Percentiles rank a stretch among this genome's conserved stretches.
These are phyloP conservation scores for Porcisia hertigi DNA, from an alignment of 208 protist species.

Conservation along the genomic window DNA sequence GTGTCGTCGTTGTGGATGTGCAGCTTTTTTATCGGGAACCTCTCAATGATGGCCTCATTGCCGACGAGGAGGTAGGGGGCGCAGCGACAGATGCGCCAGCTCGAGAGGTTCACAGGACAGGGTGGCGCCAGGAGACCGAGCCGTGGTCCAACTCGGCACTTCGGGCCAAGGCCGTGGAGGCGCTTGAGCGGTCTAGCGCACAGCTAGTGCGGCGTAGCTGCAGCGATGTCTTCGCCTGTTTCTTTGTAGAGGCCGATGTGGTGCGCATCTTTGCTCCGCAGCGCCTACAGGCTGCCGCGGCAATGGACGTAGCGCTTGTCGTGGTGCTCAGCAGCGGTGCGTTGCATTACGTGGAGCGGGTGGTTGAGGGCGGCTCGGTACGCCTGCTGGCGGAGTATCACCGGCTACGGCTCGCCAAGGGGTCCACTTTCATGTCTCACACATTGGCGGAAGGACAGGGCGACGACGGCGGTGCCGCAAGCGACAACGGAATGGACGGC, in stretches of 20 bases:
- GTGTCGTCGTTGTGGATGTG: slow-evolving; percentile 55
- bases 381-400: slow-evolving; percentile 53
- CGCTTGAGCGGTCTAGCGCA: slow-evolving; percentile 25
- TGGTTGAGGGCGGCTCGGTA: slow-evolving; percentile 54
- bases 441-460: background rate
- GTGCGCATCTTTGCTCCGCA: slow-evolving; percentile 61
- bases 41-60: background rate
- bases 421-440: slow-evolving; percentile 5
- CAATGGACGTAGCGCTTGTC: slow-evolving; percentile 65
- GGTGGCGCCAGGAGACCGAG: background rate
- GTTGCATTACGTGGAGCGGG: slow-evolving; percentile 63
- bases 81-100: background rate
- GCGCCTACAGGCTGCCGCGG: slow-evolving; percentile 52
- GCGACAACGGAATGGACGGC: background rate
- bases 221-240: slow-evolving; percentile 39
- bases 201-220: slow-evolving; percentile 18
- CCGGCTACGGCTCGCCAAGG: slow-evolving; percentile 15
- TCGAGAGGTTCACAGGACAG: background rate
- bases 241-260: slow-evolving; percentile 45
- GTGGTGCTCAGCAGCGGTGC: slow-evolving; percentile 57
- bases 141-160: slow-evolving; percentile 15
- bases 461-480: background rate
- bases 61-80: slow-evolving; percentile 2
- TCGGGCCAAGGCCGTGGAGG: slow-evolving; percentile 37
- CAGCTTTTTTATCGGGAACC: slow-evolving; percentile 9